Base-by-base conservation (phyloP, 2,329 filamentous ascomycete genomes). In the Diplodia seriata region DNA sequence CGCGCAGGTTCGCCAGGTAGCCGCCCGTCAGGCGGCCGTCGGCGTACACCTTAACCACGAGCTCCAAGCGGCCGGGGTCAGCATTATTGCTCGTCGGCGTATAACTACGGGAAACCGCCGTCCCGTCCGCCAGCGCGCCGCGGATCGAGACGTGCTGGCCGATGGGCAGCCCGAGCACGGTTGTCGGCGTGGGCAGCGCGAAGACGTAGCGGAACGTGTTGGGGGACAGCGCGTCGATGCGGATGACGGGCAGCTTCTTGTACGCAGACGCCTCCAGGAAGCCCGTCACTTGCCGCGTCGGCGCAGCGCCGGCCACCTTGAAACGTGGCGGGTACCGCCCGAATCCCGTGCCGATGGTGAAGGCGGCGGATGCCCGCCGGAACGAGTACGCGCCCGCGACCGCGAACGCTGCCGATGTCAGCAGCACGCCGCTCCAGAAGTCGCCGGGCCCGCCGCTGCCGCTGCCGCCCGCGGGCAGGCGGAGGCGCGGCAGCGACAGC, bases 101-200 rank as follows among this genome's bases (percentile, higher is more conserved):
- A 67, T 74, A 74, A 29, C 71, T 73, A 43, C 72, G 69, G n/a
- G 68, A 56, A 11, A 74, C 70, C 7, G 59, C 40, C 54, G 71
- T 80, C 77, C 92, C 93, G 74, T 92, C 90, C 71, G 54, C 8
- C 7, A 96, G 87, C 67, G 85, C 86, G 67, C 93, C 76, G 29
- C 73, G 72, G 68, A 78, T 75, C 5, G 75, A 71, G 9, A 78
- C 71, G 67, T 78, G 76, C 69, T 78, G 76, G 20, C 76, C 76
- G 31, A 76, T 78, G 6, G 77, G 77, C 12, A 79, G 72, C 40
- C 76, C 76, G 9, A 78, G 69, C 6, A 76, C 69, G 11, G 73
- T 71, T 9, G 56, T 66, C 3, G 70, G 61, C 1, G 65, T 69
- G 1, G 75, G 75, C 7, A 74, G 70, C 4, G 65, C 66, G 68